Conservation (phyloP, 495 filamentous ascomycete genomes). For the Astrothelium macrocarpum region DNA sequence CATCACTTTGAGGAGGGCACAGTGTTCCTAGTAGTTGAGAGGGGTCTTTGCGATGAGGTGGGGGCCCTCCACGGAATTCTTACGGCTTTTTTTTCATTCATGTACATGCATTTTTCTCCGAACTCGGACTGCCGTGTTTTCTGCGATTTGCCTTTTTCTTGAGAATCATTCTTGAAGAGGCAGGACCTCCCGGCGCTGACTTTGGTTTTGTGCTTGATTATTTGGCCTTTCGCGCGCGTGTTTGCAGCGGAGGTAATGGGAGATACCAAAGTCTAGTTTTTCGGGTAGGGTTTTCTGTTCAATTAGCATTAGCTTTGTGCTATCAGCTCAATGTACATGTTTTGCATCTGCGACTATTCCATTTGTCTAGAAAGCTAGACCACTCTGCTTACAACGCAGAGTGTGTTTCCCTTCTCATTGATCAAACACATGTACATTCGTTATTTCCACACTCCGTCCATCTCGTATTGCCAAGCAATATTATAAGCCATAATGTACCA, state of each 20-base stretch:
- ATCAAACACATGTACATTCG: too few species aligned
- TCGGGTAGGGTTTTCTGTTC: too few species aligned
- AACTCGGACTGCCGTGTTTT: background rate
- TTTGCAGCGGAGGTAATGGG: slow-evolving; percentile 5
- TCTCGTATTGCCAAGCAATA: background rate
- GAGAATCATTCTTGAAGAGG: background rate
- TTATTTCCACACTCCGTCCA: too few species aligned
- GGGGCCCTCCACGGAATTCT: background rate
- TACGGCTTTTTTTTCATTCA: background rate
- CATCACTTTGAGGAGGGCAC: background rate
- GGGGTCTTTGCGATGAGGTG: background rate
- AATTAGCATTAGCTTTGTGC: background rate
- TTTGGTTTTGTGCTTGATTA: background rate
- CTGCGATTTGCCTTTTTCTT: background rate
- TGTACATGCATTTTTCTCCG: background rate
- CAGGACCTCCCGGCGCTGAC: background rate
- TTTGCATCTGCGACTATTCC: background rate
- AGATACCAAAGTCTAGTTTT: background rate
- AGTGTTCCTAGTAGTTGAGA: background rate
- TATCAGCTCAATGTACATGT: background rate
- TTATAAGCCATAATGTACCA: background rate
- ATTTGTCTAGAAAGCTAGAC: background rate
- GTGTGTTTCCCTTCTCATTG: background rate
- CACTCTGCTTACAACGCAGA: background rate
- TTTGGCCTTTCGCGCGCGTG: background rate